phyloP scores from a whole-genome alignment of 495 filamentous ascomycete genomes.

The Paragyromitra xinjiangensis region DNA sequence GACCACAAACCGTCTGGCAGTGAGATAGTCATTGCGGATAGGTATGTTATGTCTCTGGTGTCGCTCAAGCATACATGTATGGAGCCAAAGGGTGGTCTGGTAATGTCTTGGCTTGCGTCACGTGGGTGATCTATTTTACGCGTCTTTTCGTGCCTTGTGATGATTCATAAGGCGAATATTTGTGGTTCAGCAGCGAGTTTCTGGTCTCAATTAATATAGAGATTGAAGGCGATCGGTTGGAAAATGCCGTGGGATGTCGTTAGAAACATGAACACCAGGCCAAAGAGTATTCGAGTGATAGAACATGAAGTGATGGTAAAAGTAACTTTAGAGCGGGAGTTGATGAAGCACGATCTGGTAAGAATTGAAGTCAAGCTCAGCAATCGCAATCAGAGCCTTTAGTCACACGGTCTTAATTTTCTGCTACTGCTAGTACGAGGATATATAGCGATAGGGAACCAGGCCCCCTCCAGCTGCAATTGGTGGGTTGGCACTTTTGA shows the following conservation, averaged over 20 bases:
- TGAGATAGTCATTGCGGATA: slow-evolving; percentile 19
- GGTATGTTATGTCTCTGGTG: not conserved
- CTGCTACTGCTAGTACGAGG: too few species aligned
- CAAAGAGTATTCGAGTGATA: not conserved
- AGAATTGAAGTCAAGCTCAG: not conserved
- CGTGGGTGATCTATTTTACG: not conserved
- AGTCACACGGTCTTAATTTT: too few species aligned
- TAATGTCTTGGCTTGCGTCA: slow-evolving; percentile 18
- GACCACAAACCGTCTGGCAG: slow-evolving; percentile 11
- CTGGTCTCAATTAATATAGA: not conserved
- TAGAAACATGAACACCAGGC: not conserved
- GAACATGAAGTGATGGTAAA: not conserved
- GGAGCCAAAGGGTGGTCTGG: not conserved
- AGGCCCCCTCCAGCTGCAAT: too few species aligned
- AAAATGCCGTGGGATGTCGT: not conserved
- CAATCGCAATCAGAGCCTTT: too few species aligned
- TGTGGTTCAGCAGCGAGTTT: not conserved
- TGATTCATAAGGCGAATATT: not conserved
- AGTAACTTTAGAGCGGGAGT: not conserved
- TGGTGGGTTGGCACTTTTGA: too few species aligned
- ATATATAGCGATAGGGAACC: too few species aligned
- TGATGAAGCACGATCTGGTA: not conserved
- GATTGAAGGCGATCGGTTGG: not conserved
- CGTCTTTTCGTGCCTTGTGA: not conserved
- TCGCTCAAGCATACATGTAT: not conserved